Percentiles rank a stretch among this genome's conserved stretches.
Evolutionary conservation across 2,329 filamentous ascomycete species (phyloP).

Genomic region (Pseudogymnoascus sp.): DNA sequence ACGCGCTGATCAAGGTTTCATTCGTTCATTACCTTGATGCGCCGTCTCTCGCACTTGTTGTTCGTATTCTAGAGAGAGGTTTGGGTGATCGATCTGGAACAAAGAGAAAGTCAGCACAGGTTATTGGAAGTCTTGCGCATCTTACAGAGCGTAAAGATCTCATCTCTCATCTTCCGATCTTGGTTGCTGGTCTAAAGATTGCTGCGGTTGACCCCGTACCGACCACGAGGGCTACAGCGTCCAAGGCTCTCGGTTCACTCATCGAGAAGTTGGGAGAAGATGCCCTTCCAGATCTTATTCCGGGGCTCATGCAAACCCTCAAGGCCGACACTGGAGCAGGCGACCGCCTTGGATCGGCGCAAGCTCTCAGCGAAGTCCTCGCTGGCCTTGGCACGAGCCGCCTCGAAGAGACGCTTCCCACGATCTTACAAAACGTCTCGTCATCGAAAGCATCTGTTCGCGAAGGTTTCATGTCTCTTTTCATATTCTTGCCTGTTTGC

Average conservation of each 20-base stretch:
- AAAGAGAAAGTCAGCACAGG: slow-evolving; percentile 92
- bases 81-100: slow-evolving; percentile 86
- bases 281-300: slow-evolving; percentile 91
- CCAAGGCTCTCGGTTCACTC: slow-evolving; percentile 90
- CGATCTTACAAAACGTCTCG: slow-evolving; percentile 90
- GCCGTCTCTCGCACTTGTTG: slow-evolving; percentile 87
- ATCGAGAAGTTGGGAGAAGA: slow-evolving; percentile 98
- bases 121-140: slow-evolving; percentile 95
- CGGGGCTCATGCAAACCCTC: slow-evolving; percentile 93
- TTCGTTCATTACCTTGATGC: slow-evolving; percentile 98
- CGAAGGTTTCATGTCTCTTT: slow-evolving; percentile 98
- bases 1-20: slow-evolving; percentile 93
- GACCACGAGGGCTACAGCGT: slow-evolving; percentile 90
- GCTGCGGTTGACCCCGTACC: slow-evolving; percentile 94
- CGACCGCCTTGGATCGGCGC: slow-evolving; percentile 89
- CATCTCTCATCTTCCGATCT: slow-evolving; percentile 78
- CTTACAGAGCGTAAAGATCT: slow-evolving; percentile 95
- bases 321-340: slow-evolving; percentile 96
- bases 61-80: slow-evolving; percentile 89
- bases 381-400: slow-evolving; percentile 88
- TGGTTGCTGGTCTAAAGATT: slow-evolving; percentile 81
- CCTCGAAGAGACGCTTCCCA: slow-evolving; percentile 90
- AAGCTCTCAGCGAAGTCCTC: slow-evolving; percentile 92
- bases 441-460: slow-evolving; percentile 84
- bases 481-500: slow-evolving; percentile 97